Evolutionary conservation across 805 yeast genomes (phyloP), one percentile per base, ranked within the genome.

Genomic region (Starmerella sirachaensis): DNA sequence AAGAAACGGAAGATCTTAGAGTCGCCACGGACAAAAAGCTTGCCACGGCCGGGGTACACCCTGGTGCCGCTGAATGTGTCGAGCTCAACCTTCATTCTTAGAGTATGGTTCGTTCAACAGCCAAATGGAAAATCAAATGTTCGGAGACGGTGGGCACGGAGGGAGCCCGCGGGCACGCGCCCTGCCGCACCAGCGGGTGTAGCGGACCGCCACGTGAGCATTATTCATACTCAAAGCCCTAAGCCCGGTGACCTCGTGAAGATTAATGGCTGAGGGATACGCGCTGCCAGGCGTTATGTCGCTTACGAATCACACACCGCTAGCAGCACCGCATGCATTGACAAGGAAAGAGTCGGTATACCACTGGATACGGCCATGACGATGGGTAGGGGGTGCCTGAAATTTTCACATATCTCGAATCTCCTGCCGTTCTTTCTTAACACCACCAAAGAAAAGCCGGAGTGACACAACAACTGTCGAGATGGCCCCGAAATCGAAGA

Each of bases 31-130:
- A 91, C 85, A 66, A 83, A 91, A 68, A 91, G 78, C 66, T 93
- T 84, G 72, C 98, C 97, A 53, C 96, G 84, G 73, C 98, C 99
- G 76, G 98, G 98, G 93, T 88, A 91, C 78, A 91, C 88, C 75
- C 88, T 91, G 64, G 88, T 71, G 70, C 98, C 98, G 62, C 98
- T 88, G 76, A 91, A 91, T 65, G 97, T 82, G 72, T 91, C 97
- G 74, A 88, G 74, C 81, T 91, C 98, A 72, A 91, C 83, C 94
- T 91, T 91, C 98, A 91, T 91, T 72, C 61, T 41, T 27, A 33
- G 25, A 29, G 16, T 23, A 34, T 39, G 36, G 35, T 36, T 29
- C 20, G 26, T 33, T 24, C 10, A 17, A 21, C 28, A 23, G 29
- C 35, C 35, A n/a, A n/a, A 5, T 32, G 35, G 35, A 32, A 32